Conservation (phyloP, 2,329 filamentous ascomycete species). For the Aspergillaceae sp. region DNA sequence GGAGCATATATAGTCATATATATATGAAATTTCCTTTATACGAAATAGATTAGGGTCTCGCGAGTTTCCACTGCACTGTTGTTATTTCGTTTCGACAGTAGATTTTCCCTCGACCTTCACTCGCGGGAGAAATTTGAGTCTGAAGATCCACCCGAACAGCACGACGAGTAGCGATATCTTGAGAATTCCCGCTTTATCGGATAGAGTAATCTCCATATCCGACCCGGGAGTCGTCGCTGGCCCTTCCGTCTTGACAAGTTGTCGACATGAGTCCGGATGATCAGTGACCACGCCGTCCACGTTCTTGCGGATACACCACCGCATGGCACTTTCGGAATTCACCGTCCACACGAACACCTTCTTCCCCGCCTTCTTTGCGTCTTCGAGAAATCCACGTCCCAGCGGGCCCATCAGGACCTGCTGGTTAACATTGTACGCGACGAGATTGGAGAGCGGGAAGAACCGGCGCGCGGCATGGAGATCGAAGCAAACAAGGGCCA, state of each 20-base stretch:
- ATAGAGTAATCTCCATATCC: neutral
- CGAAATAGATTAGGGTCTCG: too few relatives aligned
- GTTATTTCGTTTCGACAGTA: neutral
- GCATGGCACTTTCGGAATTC: slow-evolving; percentile 70
- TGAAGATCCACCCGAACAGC: neutral
- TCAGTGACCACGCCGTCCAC: slow-evolving; percentile 83
- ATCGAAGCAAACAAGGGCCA: slow-evolving; percentile 37
- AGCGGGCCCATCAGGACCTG: slow-evolving; percentile 58
- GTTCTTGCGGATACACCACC: slow-evolving; percentile 59
- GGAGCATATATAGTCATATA: neutral
- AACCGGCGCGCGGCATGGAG: slow-evolving; percentile 60
- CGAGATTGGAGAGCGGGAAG: slow-evolving; percentile 52
- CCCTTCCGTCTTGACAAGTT: neutral
- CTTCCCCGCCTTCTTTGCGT: slow-evolving; percentile 48
- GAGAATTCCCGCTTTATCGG: neutral
- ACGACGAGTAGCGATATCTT: neutral
- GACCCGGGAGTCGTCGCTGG: too few relatives aligned
- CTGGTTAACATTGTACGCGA: slow-evolving; percentile 66
- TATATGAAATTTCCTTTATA: too few relatives aligned
- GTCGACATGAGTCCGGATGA: slow-evolving; percentile 50
- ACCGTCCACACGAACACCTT: slow-evolving; percentile 78
- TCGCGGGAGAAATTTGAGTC: neutral
- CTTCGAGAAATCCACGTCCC: slow-evolving; percentile 57
- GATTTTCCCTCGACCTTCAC: neutral
- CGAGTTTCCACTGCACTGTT: too few relatives aligned